Base-by-base conservation (phyloP, 2,329 filamentous ascomycete genomes). In the Nemania sp. region DNA sequence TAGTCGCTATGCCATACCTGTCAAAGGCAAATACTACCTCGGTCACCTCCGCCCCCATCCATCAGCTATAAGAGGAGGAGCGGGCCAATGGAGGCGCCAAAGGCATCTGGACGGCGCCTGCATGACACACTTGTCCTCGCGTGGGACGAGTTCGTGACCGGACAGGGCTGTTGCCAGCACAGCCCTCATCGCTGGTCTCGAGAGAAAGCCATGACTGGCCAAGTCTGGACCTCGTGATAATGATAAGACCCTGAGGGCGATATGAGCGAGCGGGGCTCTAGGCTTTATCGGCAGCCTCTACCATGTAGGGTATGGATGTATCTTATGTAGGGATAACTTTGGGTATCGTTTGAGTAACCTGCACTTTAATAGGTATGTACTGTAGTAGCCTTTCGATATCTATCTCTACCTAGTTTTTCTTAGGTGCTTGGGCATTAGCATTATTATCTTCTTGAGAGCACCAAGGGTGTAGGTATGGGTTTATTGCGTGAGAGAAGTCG, bases 121-220 rank as follows among this genome's bases (percentile, higher is more conserved):
- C 43, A 53, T 63, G 51, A 59, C 58, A 59, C 58, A 53, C 49
- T 62, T 62, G n/a, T 52, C 54, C 24, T 41, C 41, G 32, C 45
- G 45, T 56, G 24, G 51, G 55, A 64, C 32, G 24, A 66, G 45
- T 62, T 63, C 55, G 53, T 66, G 56, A 52, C 51, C 58, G 38
- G 59, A 62, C 41, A 61, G 62, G 66, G 52, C 49, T 52, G 41
- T 52, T 71, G 69, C 67, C 64, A 64, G 62, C 69, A 65, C 64
- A 65, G 61, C 57, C 62, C 59, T 62, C 66, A 26, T 27, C 27
- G 54, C 53, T 59, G 61, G 52, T 38, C n/a, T 60, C 22, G 18
- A 20, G 41, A 45, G 35, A 51, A 59, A 26, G 20, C 13, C 53
- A 38, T 56, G 57, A 67, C 64, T 61, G 57, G 57, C 47, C 15